phyloP scores from a whole-genome alignment of 768 basidiomycete genomes.

The Candolleomyces aberdarensis region DNA sequence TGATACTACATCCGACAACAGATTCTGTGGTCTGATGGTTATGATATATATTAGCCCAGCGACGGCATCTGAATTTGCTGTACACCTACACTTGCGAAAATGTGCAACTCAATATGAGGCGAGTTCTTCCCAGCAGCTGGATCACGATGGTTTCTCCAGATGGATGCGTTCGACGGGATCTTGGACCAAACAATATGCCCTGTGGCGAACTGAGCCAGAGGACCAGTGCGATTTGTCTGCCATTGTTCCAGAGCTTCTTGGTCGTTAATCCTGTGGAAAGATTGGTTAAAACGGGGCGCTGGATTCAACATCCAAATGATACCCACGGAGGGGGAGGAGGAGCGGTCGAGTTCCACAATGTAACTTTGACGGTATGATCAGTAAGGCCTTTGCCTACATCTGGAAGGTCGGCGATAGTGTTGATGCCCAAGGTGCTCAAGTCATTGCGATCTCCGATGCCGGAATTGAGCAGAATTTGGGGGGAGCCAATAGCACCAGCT shows the following conservation, averaged over 20 bases:
- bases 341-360: not conserved
- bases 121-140: constrained; percentile 6
- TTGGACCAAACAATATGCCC: constrained; percentile 7
- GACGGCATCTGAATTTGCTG: too few relatives aligned
- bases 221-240: constrained; percentile 7
- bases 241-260: constrained; percentile 3
- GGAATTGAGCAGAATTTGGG: constrained; percentile 5
- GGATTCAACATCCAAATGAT: not conserved
- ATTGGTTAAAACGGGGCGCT: not conserved
- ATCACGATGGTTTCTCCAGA: constrained; percentile 12
- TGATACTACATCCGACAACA: too few relatives aligned
- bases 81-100: constrained; percentile 1
- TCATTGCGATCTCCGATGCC: constrained; percentile 3
- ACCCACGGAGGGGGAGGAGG: not conserved
- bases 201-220: not conserved
- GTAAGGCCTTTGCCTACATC: constrained; percentile 3
- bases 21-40: too few relatives aligned
- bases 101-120: constrained; percentile 24
- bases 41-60: too few relatives aligned
- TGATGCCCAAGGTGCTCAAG: not conserved
- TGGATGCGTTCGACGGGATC: constrained; percentile 8
- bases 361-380: not conserved
- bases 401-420: not conserved
- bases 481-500: not conserved
- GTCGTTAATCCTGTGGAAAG: not conserved